A percentile compares a stretch with the other conserved stretches of the same genome.
These are phyloP conservation scores for Gnaphalium uliginosum DNA, from an alignment of 129 eudicot species.

Conservation along the genomic window DNA sequence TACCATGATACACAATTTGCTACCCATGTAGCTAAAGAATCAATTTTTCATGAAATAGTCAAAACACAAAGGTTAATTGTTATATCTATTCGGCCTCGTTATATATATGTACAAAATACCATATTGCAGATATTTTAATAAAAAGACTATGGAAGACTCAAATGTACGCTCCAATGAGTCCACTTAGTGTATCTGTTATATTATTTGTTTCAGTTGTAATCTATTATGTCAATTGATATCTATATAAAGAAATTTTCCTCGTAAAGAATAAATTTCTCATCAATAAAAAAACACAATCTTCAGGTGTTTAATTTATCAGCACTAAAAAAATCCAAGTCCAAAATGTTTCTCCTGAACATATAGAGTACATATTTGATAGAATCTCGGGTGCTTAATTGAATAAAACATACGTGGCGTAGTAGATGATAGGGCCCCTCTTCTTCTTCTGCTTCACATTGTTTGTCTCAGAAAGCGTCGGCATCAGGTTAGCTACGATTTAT, in stretches of 20 bases:
- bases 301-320: neutral
- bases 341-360: neutral
- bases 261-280: neutral
- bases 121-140: conserved; percentile 1
- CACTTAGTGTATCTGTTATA: conserved; percentile 4
- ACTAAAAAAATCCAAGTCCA: conserved; percentile 1
- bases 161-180: neutral
- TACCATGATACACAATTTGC: conserved; percentile 5
- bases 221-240: conserved; percentile 7
- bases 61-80: neutral
- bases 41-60: neutral
- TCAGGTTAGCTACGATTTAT: conserved; percentile 44
- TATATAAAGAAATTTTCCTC: neutral
- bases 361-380: conserved; percentile 5
- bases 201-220: neutral
- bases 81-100: neutral
- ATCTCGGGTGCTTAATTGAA: conserved; percentile 8
- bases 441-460: conserved; percentile 51
- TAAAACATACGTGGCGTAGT: conserved; percentile 78
- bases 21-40: neutral
- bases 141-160: conserved; percentile 9
- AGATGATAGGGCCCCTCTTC: conserved; percentile 57
- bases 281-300: conserved; percentile 1
- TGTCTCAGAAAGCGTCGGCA: conserved; percentile 47
- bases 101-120: neutral